Conservation (phyloP, 768 basidiomycete species). For the Collybiopsis confluens region DNA sequence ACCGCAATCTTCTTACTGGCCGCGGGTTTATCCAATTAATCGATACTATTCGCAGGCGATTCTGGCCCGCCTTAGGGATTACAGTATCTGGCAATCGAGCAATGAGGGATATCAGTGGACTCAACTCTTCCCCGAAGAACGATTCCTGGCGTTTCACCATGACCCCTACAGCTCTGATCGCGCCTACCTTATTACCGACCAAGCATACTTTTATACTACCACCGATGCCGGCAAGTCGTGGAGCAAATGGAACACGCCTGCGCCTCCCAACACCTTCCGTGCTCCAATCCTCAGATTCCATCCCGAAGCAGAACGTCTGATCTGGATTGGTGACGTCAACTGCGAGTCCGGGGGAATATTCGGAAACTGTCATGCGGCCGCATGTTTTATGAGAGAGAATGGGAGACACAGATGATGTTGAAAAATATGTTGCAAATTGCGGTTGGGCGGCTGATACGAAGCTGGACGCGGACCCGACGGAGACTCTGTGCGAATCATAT, state of each 20-base stretch:
- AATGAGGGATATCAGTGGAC: constrained; percentile 95
- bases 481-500: constrained; percentile 93
- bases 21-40: no score
- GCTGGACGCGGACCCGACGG: constrained; percentile 74
- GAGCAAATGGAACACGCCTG: constrained; percentile 54
- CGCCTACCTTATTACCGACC: constrained; percentile 84
- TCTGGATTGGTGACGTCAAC: constrained; percentile 80
- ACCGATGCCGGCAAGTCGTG: constrained; percentile 78
- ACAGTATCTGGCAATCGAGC: constrained; percentile 86
- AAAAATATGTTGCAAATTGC: constrained; percentile 86
- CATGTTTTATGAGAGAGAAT: constrained; percentile 71
- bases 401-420: constrained; percentile 80
- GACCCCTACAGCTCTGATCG: constrained; percentile 77
- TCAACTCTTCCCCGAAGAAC: constrained; percentile 52
- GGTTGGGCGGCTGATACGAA: constrained; percentile 84
- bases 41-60: constrained; percentile 79
- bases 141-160: constrained; percentile 82
- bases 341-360: constrained; percentile 44
- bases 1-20: constrained; percentile 12
- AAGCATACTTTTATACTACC: constrained; percentile 66
- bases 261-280: constrained; percentile 75
- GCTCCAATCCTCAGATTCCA: constrained; percentile 84
- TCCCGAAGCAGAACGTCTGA: constrained; percentile 75
- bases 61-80: constrained; percentile 73
- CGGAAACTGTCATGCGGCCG: constrained; percentile 66